Base-by-base conservation (phyloP, 129 eudicot species). In the Calendula officinalis region DNA sequence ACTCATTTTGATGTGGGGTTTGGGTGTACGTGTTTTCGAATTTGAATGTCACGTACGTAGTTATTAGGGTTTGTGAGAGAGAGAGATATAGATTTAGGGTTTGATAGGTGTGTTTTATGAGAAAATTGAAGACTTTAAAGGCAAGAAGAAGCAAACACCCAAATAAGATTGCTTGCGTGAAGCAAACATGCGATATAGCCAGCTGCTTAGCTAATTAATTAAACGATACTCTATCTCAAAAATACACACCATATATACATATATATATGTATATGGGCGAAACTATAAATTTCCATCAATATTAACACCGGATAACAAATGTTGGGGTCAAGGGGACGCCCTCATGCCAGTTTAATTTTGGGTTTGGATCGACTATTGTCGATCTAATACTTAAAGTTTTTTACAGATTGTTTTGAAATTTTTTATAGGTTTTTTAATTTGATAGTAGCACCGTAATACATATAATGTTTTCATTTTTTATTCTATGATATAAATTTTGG, bases 91-190 rank as follows among this genome's bases (percentile, higher is more conserved):
- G 30, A 61, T 54, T 35, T 22, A 56, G 44, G 60, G 80, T 54
- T 14, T 56, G 77, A 64, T 37, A 35, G 59, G 60, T 76, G 81
- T 43, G 72, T 75, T 71, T 77, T 78, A 78, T 71, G 49, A 66
- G 67, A 66, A 87, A 88, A 64, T 71, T 68, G 2, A 73, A 81
- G 77, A 46, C 95, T 86, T 83, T 81, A 77, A 90, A 84, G 97
- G 82, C 89, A 90, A 89, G 95, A 86, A 69, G 91, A 76, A 83
- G 91, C 97, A 85, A 85, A 87, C 73, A 66, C 41, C 36, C 38
- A 56, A 68, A 73, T 69, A 80, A 80, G 81, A 84, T 81, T 83
- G 85, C 70, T 90, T 86, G 95, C 97, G 97, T 90, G 95, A 90
- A 89, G 97, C 95, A 90, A 90, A 83, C 91, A 90, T 81, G 81